Evolutionary conservation across 768 basidiomycete genomes (phyloP), one percentile per base, ranked within the genome.

Genomic region (Calocybe indica): DNA sequence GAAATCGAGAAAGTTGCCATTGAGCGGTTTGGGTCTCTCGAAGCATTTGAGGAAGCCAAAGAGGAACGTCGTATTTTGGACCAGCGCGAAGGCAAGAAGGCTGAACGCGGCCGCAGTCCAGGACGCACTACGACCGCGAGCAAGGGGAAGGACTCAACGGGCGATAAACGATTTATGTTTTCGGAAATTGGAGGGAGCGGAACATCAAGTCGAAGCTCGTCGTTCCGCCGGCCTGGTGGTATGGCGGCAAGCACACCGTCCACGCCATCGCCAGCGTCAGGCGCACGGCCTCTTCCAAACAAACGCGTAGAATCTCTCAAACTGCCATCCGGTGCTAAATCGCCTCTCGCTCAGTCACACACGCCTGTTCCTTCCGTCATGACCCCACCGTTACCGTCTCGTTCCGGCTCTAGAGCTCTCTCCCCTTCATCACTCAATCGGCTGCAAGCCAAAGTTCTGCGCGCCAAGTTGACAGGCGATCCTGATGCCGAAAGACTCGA

Each of bases 331-430:
- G 82, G 79, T 60, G 68, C 69, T 2, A 71, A 68, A 28, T 86
- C 83, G 3, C 82, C 79, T 1, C 65, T 81, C 5, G 66, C 73
- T 14, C 83, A 81, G 55, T 70, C 78, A 3, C 82, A 77, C 37
- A 96, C 94, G 0, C 92, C 95, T 2, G 83, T 98, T 45, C 95
- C 94, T 0, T 84, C 85, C 2, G 93, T 93, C 5, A 83, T 97
- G 77, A 88, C 91, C 0, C 93, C 93, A 1, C 73, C 79, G 9
- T 52, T 62, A 7, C 45, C 50, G 29, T 61, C 55, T 33, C 60
- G 60, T 51, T 59, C 61, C 30, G 62, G 68, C 7, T 45, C 62
- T 1, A 73, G 83, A 5, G 74, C 75, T 1, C 58, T 88, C 47
- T 87, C 87, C 0, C 83, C 85, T 2, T 85, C 85, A 1, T 88